Evolutionary conservation across 202 grass and related monocot genomes (phyloP), one percentile per base, ranked within the genome.

Genomic region (Zoysia matrella): DNA sequence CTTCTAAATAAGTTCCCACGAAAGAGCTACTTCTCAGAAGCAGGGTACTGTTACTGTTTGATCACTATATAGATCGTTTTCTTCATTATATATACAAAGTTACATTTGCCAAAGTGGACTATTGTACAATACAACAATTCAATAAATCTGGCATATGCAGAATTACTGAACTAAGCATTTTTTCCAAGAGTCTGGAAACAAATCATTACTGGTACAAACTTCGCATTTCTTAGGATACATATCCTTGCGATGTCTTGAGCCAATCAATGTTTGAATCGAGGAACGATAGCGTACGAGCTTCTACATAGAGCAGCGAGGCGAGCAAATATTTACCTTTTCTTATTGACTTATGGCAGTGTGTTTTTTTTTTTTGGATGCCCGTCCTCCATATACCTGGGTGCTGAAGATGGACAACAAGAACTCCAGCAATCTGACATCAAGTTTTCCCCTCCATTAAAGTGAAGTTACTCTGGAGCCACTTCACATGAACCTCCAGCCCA

Each of bases 391-490:
- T 36, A 69, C 47, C 41, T 50, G 2, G 51, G 41, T 10, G 60
- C 67, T 82, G 78, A 85, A 76, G 51, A 56, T 15, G 42, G 78
- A 73, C 55, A 76, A 45, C 47, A 78, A 30, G 73, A 48, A 60
- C 53, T 63, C 48, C 36, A 58, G 13, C 46, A 18, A 45, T n/a
- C 39, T 39, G 68, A 1, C n/a, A 79, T 92, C 22, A 91, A 66
- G 90, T 90, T 77, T 93, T 87, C 71, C 90, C 95, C 63, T 86
- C 60, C 73, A 73, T 69, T 74, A 77, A 83, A 11, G 40, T 84
- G 69, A 98, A 95, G 73, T 92, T 95, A 53, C 82, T 90, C 41
- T 90, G 62, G 43, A 98, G 86, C 95, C 92, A 90, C 63, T 81
- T 87, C 2, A 84, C 77, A 87, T 95, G 90, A 62, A 98, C 67